Percentiles rank a stretch among this genome's conserved stretches.
phyloP scores from a whole-genome alignment of 768 basidiomycete species.

The Paxillus rubicundulus region DNA sequence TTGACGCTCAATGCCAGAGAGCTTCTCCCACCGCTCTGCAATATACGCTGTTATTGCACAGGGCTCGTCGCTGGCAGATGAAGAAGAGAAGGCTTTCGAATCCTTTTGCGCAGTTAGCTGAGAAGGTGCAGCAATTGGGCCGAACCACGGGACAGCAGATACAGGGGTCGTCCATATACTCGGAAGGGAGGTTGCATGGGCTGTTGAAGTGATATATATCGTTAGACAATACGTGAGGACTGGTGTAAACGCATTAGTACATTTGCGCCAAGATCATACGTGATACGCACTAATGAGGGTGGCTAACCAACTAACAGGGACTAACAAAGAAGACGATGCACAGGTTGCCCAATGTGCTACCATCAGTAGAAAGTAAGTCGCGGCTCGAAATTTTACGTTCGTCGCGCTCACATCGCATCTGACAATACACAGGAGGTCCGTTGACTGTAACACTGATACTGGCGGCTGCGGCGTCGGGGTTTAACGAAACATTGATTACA shows the following conservation, averaged over 20 bases:
- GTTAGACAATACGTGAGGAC: constrained; percentile 56
- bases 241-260: constrained; percentile 19
- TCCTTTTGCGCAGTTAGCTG: constrained; percentile 10
- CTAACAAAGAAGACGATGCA: constrained; percentile 46
- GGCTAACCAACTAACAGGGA: constrained; percentile 48
- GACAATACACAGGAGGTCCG: constrained; percentile 39
- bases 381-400: neutral
- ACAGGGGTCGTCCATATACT: constrained; percentile 54
- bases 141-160: constrained; percentile 60
- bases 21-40: constrained; percentile 30
- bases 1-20: constrained; percentile 23
- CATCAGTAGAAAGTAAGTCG: constrained; percentile 5
- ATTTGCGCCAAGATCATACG: neutral
- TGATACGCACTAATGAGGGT: constrained; percentile 43
- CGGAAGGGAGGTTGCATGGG: constrained; percentile 43
- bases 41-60: constrained; percentile 30
- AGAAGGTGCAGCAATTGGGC: constrained; percentile 8
- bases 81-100: constrained; percentile 5
- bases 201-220: constrained; percentile 45
- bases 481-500: neutral
- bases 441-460: constrained; percentile 47
- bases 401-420: constrained; percentile 32
- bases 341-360: constrained; percentile 43
- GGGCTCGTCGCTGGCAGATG: constrained; percentile 10
- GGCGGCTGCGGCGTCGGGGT: constrained; percentile 36